Percentiles rank a stretch among this genome's conserved stretches.
phyloP scores from a whole-genome alignment of 2,329 filamentous ascomycete species.

The Penicillium sp. region DNA sequence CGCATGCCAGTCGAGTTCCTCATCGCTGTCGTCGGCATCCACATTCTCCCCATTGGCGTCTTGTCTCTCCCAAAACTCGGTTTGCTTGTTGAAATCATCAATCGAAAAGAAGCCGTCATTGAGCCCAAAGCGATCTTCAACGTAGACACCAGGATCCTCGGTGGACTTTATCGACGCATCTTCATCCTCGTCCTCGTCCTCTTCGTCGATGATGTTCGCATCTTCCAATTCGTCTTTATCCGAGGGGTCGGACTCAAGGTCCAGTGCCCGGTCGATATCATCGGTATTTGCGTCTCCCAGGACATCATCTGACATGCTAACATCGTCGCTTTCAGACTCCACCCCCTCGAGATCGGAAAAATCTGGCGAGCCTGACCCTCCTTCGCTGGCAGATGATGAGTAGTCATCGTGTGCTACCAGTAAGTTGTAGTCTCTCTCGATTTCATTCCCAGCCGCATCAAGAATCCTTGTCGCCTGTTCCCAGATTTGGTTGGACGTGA shows the following conservation, averaged over 20 bases:
- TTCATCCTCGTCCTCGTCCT: slow-evolving; percentile 10
- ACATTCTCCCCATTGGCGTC: slow-evolving; percentile 75
- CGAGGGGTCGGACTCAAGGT: background rate
- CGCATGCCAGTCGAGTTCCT: slow-evolving; percentile 86
- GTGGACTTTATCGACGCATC: slow-evolving; percentile 27
- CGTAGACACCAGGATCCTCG: slow-evolving; percentile 54
- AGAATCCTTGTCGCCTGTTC: slow-evolving; percentile 88
- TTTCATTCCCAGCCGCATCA: slow-evolving; percentile 59
- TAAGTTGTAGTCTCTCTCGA: slow-evolving; percentile 50
- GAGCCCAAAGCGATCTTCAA: slow-evolving; percentile 76
- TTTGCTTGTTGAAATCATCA: slow-evolving; percentile 93
- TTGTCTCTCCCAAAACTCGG: slow-evolving; percentile 83
- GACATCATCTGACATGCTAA: slow-evolving; percentile 14
- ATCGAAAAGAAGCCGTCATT: slow-evolving; percentile 99
- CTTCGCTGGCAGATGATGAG: slow-evolving; percentile 6
- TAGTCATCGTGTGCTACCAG: slow-evolving; percentile 23
- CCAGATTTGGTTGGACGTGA: slow-evolving; percentile 87
- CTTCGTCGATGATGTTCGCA: slow-evolving; percentile 5
- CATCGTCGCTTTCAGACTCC: slow-evolving; percentile 18
- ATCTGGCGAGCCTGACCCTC: slow-evolving; percentile 1
- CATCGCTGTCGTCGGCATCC: slow-evolving; percentile 73
- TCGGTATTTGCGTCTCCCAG: slow-evolving; percentile 11
- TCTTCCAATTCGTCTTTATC: slow-evolving; percentile 10
- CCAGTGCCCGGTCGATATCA: slow-evolving; percentile 13
- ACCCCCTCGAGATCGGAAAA: slow-evolving; percentile 13